These are phyloP conservation scores for Trifolium subterraneum DNA, from an alignment of 306 rosid genomes.

Conservation along the genomic window DNA sequence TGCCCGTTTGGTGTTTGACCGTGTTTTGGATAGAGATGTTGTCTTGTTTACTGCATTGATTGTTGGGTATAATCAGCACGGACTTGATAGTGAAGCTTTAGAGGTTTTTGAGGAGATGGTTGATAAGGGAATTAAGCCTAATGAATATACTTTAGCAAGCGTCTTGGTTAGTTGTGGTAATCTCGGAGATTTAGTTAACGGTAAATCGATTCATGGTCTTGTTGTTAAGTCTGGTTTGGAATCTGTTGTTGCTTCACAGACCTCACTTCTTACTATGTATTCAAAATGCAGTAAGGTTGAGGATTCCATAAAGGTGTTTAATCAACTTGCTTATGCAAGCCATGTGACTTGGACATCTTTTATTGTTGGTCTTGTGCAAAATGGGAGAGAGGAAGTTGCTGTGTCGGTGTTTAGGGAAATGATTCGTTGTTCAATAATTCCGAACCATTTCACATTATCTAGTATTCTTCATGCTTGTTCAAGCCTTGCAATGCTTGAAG, in stretches of 20 bases:
- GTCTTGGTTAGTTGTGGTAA: constrained; percentile 63
- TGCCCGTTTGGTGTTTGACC: constrained; percentile 55
- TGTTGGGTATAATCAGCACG: constrained; percentile 66
- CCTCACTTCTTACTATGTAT: constrained; percentile 77
- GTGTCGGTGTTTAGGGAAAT: constrained; percentile 60
- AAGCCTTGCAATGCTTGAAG: constrained; percentile 68
- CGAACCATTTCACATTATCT: constrained; percentile 68
- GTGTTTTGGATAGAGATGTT: constrained; percentile 71
- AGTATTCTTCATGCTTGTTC: constrained; percentile 73
- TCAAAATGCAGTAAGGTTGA: constrained; percentile 60
- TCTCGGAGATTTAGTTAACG: constrained; percentile 54
- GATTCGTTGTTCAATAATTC: constrained; percentile 55
- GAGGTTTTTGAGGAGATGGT: constrained; percentile 58
- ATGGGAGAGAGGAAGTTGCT: constrained; percentile 69
- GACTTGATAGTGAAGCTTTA: constrained; percentile 58
- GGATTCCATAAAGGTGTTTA: constrained; percentile 64
- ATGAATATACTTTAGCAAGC: constrained; percentile 68
- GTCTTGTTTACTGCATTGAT: constrained; percentile 70
- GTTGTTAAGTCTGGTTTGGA: constrained; percentile 64
- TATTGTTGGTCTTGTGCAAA: constrained; percentile 64
- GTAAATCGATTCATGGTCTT: constrained; percentile 67
- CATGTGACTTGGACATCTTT: constrained; percentile 81
- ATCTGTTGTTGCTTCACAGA: constrained; percentile 64
- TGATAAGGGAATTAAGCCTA: constrained; percentile 54
- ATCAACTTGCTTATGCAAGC: constrained; percentile 55